Base-by-base conservation (phyloP, 495 filamentous ascomycete species). In the Aspergillus mulundensis region DNA sequence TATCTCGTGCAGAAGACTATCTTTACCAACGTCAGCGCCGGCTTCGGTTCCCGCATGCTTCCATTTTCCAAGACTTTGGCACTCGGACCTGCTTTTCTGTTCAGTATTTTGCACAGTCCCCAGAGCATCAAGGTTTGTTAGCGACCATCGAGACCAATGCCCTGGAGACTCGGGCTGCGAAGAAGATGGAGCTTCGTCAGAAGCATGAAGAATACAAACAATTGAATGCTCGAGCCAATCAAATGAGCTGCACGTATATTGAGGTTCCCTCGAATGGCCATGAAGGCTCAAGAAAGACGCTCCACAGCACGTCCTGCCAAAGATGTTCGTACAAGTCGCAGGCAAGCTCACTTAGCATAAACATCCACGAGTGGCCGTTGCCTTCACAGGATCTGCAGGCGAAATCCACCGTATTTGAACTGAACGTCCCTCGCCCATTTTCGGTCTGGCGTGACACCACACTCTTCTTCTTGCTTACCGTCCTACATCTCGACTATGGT, bases 341-440 rank as follows among this genome's bases (percentile, higher is more conserved):
- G 16, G 74, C 74, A 0, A 32, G 66, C 0, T 38, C 10, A 0
- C 60, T 90, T 21, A 53, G 14, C 0, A 87, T 90, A 41, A 5
- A 60, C 0, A 49, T 83, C 47, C 72, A 85, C 53, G 85, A 88
- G 58, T 87, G 82, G 84, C 85, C 86, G 3, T 65, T 89, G 8
- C 81, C 85, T 0, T 14, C n/a, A 0, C 46, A 71, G 16, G 7
- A 30, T 0, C 32, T 50, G 0, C 24, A 75, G 19, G 69, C 73
- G 0, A 77, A 81, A 52, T 68, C 79, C 0, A 71, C 72, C 0
- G 75, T 87, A 0, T 87, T 89, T 43, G 85, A 89, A 65, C 68
- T 87, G 0, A 36, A 58, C 10, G 63, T 77, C 0, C 83, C 84
- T 6, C 10, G 16, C 0, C 46, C 56, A 0, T 77, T 86, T 40